phyloP scores from a whole-genome alignment of 495 filamentous ascomycete genomes.

The Terfezia claveryi region DNA sequence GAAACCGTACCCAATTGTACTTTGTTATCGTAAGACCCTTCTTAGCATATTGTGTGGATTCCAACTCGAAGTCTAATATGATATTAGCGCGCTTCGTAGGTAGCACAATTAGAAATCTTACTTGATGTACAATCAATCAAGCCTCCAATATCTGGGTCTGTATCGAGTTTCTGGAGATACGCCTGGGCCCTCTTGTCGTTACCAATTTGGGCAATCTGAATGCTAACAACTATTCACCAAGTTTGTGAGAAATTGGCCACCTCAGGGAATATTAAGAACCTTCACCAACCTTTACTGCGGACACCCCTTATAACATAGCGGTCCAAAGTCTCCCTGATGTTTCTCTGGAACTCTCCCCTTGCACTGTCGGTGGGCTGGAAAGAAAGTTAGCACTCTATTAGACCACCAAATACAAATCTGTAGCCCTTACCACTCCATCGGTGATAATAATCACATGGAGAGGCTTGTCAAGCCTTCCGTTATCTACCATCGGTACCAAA shows the following conservation, averaged over 20 bases:
- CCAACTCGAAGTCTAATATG: slow-evolving; percentile 22
- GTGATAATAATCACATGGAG: slow-evolving; percentile 50
- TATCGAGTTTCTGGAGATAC: slow-evolving; percentile 40
- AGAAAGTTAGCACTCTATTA: not conserved
- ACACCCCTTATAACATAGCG: not conserved
- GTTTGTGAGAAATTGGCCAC: not conserved
- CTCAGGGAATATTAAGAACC: not conserved
- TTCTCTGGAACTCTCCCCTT: slow-evolving; percentile 11
- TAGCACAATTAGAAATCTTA: slow-evolving; percentile 22
- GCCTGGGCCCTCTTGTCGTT: slow-evolving; percentile 42
- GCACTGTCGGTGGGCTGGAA: slow-evolving; percentile 10
- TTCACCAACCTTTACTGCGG: not conserved
- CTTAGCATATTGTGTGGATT: slow-evolving; percentile 45
- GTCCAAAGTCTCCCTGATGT: slow-evolving; percentile 1
- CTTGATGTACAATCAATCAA: slow-evolving; percentile 55
- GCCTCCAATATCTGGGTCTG: slow-evolving; percentile 37
- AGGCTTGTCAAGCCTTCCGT: slow-evolving; percentile 36
- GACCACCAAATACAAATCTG: not conserved
- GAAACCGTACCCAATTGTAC: slow-evolving; percentile 31
- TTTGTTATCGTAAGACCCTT: slow-evolving; percentile 35
- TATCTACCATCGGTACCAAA: slow-evolving; percentile 35
- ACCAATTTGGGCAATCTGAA: slow-evolving; percentile 57
- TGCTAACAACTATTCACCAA: slow-evolving; percentile 24
- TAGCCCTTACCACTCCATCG: slow-evolving; percentile 28
- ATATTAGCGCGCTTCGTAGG: not conserved